Evolutionary conservation across 345 rosid genomes (phyloP).

Genomic region (Excoecaria cochinchinensis): DNA sequence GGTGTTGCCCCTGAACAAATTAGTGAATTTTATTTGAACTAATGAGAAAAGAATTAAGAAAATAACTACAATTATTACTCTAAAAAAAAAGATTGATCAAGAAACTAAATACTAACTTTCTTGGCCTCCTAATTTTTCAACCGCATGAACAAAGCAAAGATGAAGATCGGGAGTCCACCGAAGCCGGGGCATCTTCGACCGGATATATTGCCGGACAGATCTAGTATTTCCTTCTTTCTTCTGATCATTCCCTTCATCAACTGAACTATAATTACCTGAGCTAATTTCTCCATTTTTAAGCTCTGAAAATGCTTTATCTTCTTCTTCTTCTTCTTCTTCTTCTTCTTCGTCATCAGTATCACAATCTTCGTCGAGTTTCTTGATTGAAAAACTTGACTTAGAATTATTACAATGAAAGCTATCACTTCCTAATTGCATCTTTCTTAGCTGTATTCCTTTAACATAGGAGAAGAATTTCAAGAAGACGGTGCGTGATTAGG

Average conservation of each 20-base stretch:
- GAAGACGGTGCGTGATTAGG: slow-evolving; percentile 31
- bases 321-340: slow-evolving; percentile 38
- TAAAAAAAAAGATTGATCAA: background rate
- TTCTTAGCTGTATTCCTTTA: slow-evolving; percentile 28
- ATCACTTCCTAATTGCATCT: slow-evolving; percentile 11
- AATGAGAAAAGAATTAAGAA: background rate
- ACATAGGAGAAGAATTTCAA: slow-evolving; percentile 25
- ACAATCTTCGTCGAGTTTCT: slow-evolving; percentile 29
- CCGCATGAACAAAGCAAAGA: slow-evolving; percentile 73
- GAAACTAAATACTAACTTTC: slow-evolving; percentile 47
- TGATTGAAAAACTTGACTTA: slow-evolving; percentile 35
- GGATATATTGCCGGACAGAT: slow-evolving; percentile 63
- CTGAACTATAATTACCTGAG: slow-evolving; percentile 51
- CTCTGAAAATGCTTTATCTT: slow-evolving; percentile 13
- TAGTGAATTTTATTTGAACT: background rate
- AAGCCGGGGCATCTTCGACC: slow-evolving; percentile 70
- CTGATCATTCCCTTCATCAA: slow-evolving; percentile 40
- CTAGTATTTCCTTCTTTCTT: slow-evolving; percentile 36
- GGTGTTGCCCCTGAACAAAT: slow-evolving; percentile 70
- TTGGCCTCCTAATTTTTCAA: slow-evolving; percentile 78
- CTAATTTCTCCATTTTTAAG: slow-evolving; percentile 22
- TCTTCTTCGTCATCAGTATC: slow-evolving; percentile 32
- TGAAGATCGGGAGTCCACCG: slow-evolving; percentile 89
- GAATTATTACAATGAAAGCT: slow-evolving; percentile 30
- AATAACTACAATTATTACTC: too few relatives aligned